Base-by-base conservation (phyloP, 2,329 filamentous ascomycete species). In the Fusarium proliferatum region DNA sequence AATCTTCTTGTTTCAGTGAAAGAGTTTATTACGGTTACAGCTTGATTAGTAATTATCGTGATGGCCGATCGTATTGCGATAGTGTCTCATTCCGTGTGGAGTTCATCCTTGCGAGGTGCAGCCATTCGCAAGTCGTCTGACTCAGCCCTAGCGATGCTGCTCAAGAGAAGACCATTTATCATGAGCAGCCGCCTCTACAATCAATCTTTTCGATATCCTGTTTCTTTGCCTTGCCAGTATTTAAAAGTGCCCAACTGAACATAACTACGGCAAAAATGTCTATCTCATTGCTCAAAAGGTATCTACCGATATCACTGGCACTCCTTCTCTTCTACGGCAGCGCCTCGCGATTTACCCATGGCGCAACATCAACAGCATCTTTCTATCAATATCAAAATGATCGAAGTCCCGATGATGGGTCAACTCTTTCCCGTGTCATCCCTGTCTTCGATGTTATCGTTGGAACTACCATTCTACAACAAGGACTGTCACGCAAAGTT, bases 281-380 rank as follows among this genome's bases (percentile, higher is more conserved):
- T 4, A 12, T 58, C 6, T 1, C 42, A 0, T 1, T 53, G 0
- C 38, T 74, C 2, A 72, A 66, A 38, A 52, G 17, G 3, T 63
- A 56, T 11, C 53, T 74, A 0, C 71, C 72, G 3, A 51, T 74
- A 33, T 72, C 71, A 2, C 23, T 74, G 0, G 59, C 64, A 2
- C 15, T 71, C 0, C 43, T 74, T 3, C 60, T 74, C 6, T 74
- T 72, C 21, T 74, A 74, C 17, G 72, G 72, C n/a, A 69, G 67
- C 17, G 72, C 71, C 5, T 74, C 72, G 12, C 48, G 72, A 7
- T 72, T 74, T 9, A 61, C 56, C 2, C 72, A 74, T 4, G 72
- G 71, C 1, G 49, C 67, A 11, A 74, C 72, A 15, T 74, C 72
- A 5, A 62, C 64, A 5, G 1, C 60, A 19, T 53, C 53, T 0